Percentiles rank a stretch among this genome's conserved stretches.
Evolutionary conservation across 495 filamentous ascomycete species (phyloP).

Genomic region (Neurospora sp.): DNA sequence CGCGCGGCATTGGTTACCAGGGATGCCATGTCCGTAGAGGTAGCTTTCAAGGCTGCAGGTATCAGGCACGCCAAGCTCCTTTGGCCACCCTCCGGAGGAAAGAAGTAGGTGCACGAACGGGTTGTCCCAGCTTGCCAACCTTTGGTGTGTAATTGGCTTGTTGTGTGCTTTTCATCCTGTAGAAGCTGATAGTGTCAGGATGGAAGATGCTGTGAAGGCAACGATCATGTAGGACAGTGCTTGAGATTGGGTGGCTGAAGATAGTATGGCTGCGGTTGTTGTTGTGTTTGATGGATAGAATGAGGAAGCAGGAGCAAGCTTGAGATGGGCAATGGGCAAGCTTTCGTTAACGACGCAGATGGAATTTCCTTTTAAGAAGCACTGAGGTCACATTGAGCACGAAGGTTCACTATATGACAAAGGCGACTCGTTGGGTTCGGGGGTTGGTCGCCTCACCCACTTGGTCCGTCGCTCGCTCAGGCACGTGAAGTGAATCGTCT

Average conservation of each 20-base stretch:
- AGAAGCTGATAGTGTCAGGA: not conserved
- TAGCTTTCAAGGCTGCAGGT: not conserved
- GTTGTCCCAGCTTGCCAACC: not conserved
- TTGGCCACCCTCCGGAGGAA: not conserved
- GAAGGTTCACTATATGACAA: not conserved
- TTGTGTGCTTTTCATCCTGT: not conserved
- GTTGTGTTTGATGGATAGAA: not conserved
- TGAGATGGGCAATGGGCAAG: not conserved
- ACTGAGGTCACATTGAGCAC: not conserved
- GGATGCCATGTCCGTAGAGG: not conserved
- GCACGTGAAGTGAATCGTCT: not conserved
- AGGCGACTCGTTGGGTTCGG: not conserved
- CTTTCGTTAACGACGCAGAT: not conserved
- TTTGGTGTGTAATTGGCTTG: not conserved
- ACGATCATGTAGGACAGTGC: not conserved
- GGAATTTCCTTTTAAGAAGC: not conserved
- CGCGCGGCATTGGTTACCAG: not conserved
- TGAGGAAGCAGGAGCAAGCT: not conserved
- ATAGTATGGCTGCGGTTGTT: not conserved
- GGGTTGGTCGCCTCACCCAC: not conserved
- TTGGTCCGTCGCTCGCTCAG: not conserved
- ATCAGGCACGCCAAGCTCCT: not conserved
- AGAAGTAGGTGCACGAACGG: not conserved
- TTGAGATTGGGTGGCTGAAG: not conserved
- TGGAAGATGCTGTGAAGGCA: not conserved